Base-by-base conservation (phyloP, 2,329 filamentous ascomycete species). In the Claviceps sp. region DNA sequence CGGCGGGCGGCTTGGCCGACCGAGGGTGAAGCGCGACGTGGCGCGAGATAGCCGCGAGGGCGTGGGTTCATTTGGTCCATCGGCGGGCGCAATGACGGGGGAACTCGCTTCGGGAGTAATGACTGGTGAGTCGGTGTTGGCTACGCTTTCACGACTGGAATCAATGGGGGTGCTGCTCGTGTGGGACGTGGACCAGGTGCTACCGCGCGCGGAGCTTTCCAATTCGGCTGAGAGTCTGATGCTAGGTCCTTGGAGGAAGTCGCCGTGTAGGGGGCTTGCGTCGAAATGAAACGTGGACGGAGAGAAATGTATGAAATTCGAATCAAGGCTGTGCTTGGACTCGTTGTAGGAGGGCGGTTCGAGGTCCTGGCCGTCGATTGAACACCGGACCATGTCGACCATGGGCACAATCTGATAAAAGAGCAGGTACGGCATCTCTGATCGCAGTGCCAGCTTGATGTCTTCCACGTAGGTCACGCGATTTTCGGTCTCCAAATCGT, bases 331-430 rank as follows among this genome's bases (percentile, higher is more conserved):
- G 14, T 68, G 61, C 13, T 72, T 72, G 8, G 73, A 73, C 50
- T 78, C 75, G 47, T 74, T 70, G 58, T 84, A 84, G 1, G 80
- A 79, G 1, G 81, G 81, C 3, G 80, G 81, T 37, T 74, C 73
- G 2, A 66, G 66, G 37, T 73, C 70, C 1, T 69, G 72, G 45
- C 68, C 68, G 6, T 75, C 72, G 0, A 71, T 70, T 5, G 75
- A 75, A 13, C 71, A 68, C 1, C 70, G 63, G 1, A 73, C 71
- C 7, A 85, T 77, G 52, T 90, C 86, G 34, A 88, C 80, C 61
- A 94, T 88, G 0, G 91, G 90, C 34, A 94, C 79, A 42, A 97
- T 87, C 65, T 96, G 91, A 62, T 96, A 98, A 67, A 97, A 97
- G 0, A 98, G 73, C 6, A 97, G 77, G 64, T 97, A 97, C 0